Base-by-base conservation (phyloP, 2,329 filamentous ascomycete species). In the Venturia oleaginea region DNA sequence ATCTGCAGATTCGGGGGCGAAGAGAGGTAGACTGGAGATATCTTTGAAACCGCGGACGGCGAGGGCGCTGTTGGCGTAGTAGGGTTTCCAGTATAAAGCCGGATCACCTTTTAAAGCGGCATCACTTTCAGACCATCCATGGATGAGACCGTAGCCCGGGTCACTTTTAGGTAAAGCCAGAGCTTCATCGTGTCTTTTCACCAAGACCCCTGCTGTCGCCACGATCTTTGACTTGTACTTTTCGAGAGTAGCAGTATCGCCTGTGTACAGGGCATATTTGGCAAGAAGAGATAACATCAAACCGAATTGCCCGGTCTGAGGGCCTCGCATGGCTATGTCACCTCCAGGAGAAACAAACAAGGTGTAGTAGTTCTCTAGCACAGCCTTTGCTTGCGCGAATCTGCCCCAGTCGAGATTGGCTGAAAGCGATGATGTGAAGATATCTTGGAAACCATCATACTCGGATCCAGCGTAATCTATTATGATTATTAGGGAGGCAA, bases 291-390 rank as follows among this genome's bases (percentile, higher is more conserved):
- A 64, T n/a, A 61, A 22, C 5, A 57, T 64, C 27, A 64, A 37
- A 8, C 63, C 55, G 17, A 64, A 64, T 40, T 64, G 63, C 15
- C 54, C 63, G 10, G 42, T 27, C 37, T 64, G 37, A 17, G 63
- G 63, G 27, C 63, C 63, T 10, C 63, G 63, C 63, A 64, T 64
- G 22, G 63, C 40, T 13, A 64, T 64, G 42, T 64, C 63, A 30
- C 63, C 63, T 22, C 30, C 30, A 32, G 54, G 37, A 13, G 63
- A 64, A 22, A 64, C 63, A 34, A 64, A 64, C 11, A 61, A 24
- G 4, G 63, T 64, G 27, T 40, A 64, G 19, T 61, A 64, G n/a
- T 64, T 64, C 11, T 64, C 63, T n/a, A 64, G 34, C 3, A 64
- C 63, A 32, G 27, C 57, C n/a, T 60, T 61, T 27, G 63, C 63